Evolutionary conservation across 164 flowering plant genomes (phyloP).

Genomic region (Houttuynia cordata): DNA sequence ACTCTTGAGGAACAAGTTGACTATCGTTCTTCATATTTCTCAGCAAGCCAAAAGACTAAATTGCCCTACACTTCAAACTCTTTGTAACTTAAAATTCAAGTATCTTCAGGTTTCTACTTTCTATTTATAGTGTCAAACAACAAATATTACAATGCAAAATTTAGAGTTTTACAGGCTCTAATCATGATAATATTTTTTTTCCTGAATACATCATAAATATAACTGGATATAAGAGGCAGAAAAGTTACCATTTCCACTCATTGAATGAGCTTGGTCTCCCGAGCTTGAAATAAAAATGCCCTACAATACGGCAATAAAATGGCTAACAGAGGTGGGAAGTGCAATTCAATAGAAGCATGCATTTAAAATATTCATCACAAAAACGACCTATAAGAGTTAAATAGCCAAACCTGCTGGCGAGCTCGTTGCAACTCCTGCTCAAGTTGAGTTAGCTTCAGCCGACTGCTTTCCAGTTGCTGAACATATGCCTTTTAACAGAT

Average conservation of each 20-base stretch:
- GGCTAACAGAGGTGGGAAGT: not conserved
- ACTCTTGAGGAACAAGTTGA: too few species aligned
- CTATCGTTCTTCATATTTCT: too few species aligned
- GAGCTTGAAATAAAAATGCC: constrained; percentile 85
- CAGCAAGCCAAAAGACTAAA: too few species aligned
- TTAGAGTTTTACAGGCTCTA: too few species aligned
- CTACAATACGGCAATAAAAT: constrained; percentile 21
- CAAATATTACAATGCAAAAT: too few species aligned
- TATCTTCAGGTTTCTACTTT: too few species aligned
- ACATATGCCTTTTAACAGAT: constrained; percentile 79
- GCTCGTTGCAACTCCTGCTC: constrained; percentile 96
- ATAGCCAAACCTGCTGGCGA: constrained; percentile 66
- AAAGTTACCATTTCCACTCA: constrained; percentile 70
- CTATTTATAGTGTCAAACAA: too few species aligned
- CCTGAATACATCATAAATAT: too few species aligned
- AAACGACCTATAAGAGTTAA: not conserved
- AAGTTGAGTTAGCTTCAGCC: constrained; percentile 74
- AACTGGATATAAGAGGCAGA: not conserved
- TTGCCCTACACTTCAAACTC: too few species aligned
- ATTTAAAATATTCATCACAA: too few species aligned
- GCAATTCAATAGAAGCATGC: not conserved
- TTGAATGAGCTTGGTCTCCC: constrained; percentile 79
- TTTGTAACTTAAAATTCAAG: too few species aligned
- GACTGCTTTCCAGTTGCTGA: constrained; percentile 90
- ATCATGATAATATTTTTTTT: too few species aligned